Evolutionary conservation across 768 basidiomycete genomes (phyloP).

Genomic region (Lentinula raphanica): DNA sequence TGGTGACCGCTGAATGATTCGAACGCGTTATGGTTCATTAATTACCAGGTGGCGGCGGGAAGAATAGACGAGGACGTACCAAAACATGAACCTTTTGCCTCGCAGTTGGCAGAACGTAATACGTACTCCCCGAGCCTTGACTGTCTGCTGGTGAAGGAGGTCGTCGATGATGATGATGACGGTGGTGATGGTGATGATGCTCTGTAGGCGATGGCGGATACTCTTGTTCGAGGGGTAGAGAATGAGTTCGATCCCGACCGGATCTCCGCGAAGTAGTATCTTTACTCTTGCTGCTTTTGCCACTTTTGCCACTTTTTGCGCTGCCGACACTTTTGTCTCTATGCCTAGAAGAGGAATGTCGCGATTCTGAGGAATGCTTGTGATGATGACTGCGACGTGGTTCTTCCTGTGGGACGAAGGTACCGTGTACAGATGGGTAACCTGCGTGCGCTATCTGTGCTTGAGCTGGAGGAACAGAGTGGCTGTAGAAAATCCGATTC

Average conservation of each 20-base stretch:
- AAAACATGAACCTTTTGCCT: slow-evolving; percentile 75
- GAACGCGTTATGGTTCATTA: slow-evolving; percentile 17
- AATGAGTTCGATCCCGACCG: slow-evolving; percentile 23
- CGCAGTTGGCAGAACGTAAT: slow-evolving; percentile 65
- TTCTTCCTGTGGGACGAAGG: slow-evolving; percentile 19
- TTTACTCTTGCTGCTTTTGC: slow-evolving; percentile 15
- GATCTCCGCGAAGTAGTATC: slow-evolving; percentile 14
- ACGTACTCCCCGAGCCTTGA: slow-evolving; percentile 61
- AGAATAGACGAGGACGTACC: slow-evolving; percentile 39
- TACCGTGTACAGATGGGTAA: slow-evolving; percentile 37
- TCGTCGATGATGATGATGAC: not conserved
- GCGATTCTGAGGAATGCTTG: slow-evolving; percentile 13
- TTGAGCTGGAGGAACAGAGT: slow-evolving; percentile 44
- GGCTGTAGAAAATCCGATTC: slow-evolving; percentile 63
- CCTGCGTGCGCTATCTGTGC: slow-evolving; percentile 33
- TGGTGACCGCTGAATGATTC: slow-evolving; percentile 18
- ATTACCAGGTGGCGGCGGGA: slow-evolving; percentile 9
- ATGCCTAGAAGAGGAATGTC: slow-evolving; percentile 28
- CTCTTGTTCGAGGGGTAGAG: slow-evolving; percentile 14
- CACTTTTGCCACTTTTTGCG: slow-evolving; percentile 15
- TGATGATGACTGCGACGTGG: slow-evolving; percentile 18
- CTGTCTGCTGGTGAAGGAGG: slow-evolving; percentile 39
- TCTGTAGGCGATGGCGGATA: slow-evolving; percentile 7
- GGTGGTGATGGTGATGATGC: not conserved
- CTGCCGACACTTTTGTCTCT: slow-evolving; percentile 30